Evolutionary conservation across 2,329 filamentous ascomycete species (phyloP), one percentile per base, ranked within the genome.

Genomic region (Orbilia oligospora): DNA sequence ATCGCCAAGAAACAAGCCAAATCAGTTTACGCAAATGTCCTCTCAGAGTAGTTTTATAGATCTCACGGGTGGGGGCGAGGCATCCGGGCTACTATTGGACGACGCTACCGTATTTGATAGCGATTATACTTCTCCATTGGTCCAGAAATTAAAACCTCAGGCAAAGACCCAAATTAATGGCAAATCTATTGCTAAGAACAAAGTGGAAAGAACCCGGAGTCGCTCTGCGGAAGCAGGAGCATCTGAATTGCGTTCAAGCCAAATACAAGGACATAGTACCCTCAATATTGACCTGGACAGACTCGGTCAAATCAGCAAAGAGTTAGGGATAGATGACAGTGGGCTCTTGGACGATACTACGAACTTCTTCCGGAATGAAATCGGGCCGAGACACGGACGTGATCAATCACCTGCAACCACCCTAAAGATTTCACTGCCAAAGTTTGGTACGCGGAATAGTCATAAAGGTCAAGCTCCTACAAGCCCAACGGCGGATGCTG

Each of bases 371-470:
- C 46, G 24, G 22, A 72, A 69, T 51, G 63, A 61, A 4, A 24
- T 10, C 18, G 48, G 64, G 20, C 38, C 63, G 16, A 49, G 36
- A n/a, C 4, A 20, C 12, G 58, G 27, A 22, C 41, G 55, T 22
- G 51, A 41, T 14, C 53, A 69, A n/a, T 78, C 75, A 64, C 75
- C 75, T 14, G 63, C 75, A 38, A 78, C 75, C 10, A 16, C 68
- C n/a, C 75, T 78, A n/a, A 78, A 72, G 30, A 53, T 64, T 18
- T 78, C 75, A 2, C 53, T 78, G 12, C 75, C 75, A 18, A 78
- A 65, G 44, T 38, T 78, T 16, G 53, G 64, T 8, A 27, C 53
- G 6, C 55, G 41, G 24, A 71, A 51, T 44, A 49, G 16, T 18
- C 27, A 44, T 1, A 20, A 27, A 36, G 24, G 33, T 20, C 63